Evolutionary conservation across 306 rosid species (phyloP).

Genomic region (Pterocarpus santalinus): DNA sequence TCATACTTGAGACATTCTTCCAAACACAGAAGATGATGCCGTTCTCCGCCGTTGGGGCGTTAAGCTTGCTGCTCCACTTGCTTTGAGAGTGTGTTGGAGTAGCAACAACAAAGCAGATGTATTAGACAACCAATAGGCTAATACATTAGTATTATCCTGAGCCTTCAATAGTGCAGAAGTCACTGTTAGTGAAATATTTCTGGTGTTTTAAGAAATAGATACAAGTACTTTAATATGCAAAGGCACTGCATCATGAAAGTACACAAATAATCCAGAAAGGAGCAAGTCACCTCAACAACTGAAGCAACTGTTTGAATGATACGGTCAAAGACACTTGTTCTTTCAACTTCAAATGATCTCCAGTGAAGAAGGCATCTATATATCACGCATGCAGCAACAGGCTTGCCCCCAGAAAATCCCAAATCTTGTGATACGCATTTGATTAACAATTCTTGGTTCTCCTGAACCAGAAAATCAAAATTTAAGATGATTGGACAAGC

Average conservation of each 20-base stretch:
- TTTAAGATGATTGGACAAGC: conserved; percentile 18
- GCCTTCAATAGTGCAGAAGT: conserved; percentile 65
- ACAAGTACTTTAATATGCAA: background rate
- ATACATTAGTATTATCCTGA: conserved; percentile 85
- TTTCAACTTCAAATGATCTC: conserved; percentile 99
- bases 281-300: conserved; percentile 79
- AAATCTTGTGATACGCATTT: conserved; percentile 90
- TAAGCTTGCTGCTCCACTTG: conserved; percentile 99
- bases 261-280: conserved; percentile 19
- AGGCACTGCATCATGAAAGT: conserved; percentile 18
- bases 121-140: conserved; percentile 97
- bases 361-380: conserved; percentile 99
- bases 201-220: conserved; percentile 69
- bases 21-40: conserved; percentile 90
- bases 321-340: conserved; percentile 94
- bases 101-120: conserved; percentile 92
- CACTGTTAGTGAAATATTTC: conserved; percentile 68
- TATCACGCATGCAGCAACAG: conserved; percentile 92
- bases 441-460: conserved; percentile 93
- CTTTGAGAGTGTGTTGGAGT: conserved; percentile 99
- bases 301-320: conserved; percentile 96
- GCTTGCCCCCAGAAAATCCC: conserved; percentile 97
- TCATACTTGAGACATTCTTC: conserved; percentile 99
- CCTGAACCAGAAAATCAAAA: conserved; percentile 67
- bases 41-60: conserved; percentile 98